Base-by-base conservation (phyloP, 352 stramenopile species). In the Sclerospora graminicola region DNA sequence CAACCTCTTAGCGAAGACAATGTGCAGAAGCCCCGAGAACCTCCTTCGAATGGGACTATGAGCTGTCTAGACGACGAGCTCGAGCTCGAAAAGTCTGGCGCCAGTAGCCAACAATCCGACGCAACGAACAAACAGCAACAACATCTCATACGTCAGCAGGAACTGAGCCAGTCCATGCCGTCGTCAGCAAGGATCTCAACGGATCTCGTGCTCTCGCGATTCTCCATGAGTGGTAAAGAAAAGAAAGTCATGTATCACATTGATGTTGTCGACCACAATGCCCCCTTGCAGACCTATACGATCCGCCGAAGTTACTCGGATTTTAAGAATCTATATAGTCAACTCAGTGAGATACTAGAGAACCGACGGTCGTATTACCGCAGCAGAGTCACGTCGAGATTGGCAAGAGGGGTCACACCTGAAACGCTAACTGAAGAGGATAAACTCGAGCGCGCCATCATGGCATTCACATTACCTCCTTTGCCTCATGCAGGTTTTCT, bases 191-290 rank as follows among this genome's bases (percentile, higher is more conserved):
- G 29, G n/a, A 35, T 33, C 9, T 69, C 44, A 29, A 69, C 64
- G 8, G 76, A 88, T 30, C 66, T 88, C 35, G 68, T 82, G 45
- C 64, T 88, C 15, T 82, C 70, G 5, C 68, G 73, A 26, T 88
- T 80, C 54, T 84, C 72, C 27, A 80, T 83, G 61, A 54, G 61
- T 14, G 76, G 70, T 0, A 54, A 57, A 7, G 76, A 88, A 57
- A 88, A 84, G 62, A 79, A 74, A 28, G 80, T 89, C 42, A 87
- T 92, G 80, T 92, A 89, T 54, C 80, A 92, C 54, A 84, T 92
- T 39, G 80, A 92, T 53, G 73, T 92, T 29, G 65, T 83, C 31
- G 61, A 75, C 52, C 66, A 69, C 36, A 65, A 86, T 42, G 78
- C 65, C 36, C 71, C 81, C 20, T 65, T 90, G 19, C 67, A 80